These are phyloP conservation scores for Mortierella alpina DNA, from an alignment of 192 early-diverging fungal species.

Conservation along the genomic window DNA sequence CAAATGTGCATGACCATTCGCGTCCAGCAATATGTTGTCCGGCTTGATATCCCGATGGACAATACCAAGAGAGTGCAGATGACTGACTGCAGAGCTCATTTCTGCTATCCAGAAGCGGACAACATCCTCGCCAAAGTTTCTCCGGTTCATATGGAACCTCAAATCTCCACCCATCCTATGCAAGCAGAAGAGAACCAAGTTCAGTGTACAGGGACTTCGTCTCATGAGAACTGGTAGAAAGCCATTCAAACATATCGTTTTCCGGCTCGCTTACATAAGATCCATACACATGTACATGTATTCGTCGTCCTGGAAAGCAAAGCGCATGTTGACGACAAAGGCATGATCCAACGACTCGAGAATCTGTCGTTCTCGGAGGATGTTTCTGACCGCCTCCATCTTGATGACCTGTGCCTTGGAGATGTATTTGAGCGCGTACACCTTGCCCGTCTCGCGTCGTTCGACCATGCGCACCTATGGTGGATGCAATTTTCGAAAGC, in stretches of 20 bases:
- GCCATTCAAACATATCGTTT: too few species aligned
- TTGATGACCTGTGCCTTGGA: slow-evolving; percentile 85
- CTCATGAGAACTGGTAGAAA: too few species aligned
- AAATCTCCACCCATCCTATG: slow-evolving; percentile 85
- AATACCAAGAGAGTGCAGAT: slow-evolving; percentile 86
- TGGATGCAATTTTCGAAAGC: too few species aligned
- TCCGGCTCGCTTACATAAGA: slow-evolving; percentile 70
- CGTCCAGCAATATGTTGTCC: slow-evolving; percentile 85
- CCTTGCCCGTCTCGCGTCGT: slow-evolving; percentile 72
- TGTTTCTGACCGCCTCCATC: slow-evolving; percentile 88
- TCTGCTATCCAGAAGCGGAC: slow-evolving; percentile 91
- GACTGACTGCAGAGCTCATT: slow-evolving; percentile 79
- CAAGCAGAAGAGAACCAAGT: too few species aligned
- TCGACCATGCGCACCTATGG: slow-evolving; percentile 84
- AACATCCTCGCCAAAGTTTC: slow-evolving; percentile 77
- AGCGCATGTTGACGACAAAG: slow-evolving; percentile 79
- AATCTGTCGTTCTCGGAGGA: slow-evolving; percentile 80
- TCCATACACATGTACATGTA: slow-evolving; percentile 92
- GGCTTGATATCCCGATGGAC: slow-evolving; percentile 96
- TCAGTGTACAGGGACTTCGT: too few species aligned
- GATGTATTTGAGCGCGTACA: slow-evolving; percentile 93
- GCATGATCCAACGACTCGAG: slow-evolving; percentile 82
- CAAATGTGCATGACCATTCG: slow-evolving; percentile 86
- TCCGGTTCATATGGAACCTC: slow-evolving; percentile 80
- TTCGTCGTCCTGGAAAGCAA: slow-evolving; percentile 93